These are phyloP conservation scores for Royoungia palumana DNA, from an alignment of 768 basidiomycete species.

Conservation along the genomic window DNA sequence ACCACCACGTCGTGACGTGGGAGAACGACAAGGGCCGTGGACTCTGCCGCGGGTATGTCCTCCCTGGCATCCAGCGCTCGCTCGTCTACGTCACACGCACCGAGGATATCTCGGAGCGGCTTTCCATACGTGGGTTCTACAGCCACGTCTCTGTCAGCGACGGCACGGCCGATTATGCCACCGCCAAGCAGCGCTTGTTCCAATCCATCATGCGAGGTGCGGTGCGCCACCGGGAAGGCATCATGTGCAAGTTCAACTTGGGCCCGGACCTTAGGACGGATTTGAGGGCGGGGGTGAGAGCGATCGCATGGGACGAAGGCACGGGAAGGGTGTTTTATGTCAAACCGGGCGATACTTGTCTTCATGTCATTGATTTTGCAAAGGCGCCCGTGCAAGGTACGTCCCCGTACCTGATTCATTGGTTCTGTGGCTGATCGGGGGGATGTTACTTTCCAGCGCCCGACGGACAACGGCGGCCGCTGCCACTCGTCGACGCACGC, in stretches of 20 bases:
- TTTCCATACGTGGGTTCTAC: constrained; percentile 30
- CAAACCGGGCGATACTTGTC: constrained; percentile 35
- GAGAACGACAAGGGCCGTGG: constrained; percentile 22
- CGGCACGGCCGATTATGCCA: constrained; percentile 23
- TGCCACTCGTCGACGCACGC: constrained; percentile 29
- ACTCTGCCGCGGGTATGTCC: constrained; percentile 28
- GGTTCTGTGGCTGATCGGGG: constrained; percentile 9
- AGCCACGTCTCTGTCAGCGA: constrained; percentile 37
- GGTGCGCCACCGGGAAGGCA: constrained; percentile 13
- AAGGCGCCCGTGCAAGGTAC: constrained; percentile 33
- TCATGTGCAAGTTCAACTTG: constrained; percentile 27
- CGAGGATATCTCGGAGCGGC: constrained; percentile 24
- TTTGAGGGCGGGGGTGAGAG: constrained; percentile 35
- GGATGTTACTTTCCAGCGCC: constrained; percentile 31
- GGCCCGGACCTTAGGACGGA: constrained; percentile 15
- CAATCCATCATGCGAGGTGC: constrained; percentile 22
- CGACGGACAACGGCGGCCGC: constrained; percentile 31
- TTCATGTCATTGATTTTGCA: constrained; percentile 52
- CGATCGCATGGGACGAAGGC: constrained; percentile 64
- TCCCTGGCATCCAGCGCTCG: constrained; percentile 33
- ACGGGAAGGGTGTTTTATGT: constrained; percentile 58
- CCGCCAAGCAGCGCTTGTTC: constrained; percentile 17
- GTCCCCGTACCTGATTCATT: constrained; percentile 6
- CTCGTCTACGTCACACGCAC: constrained; percentile 29
- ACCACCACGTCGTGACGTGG: constrained; percentile 27